These are phyloP conservation scores for Psilocybe cyanescens DNA, from an alignment of 768 basidiomycete genomes.

Conservation along the genomic window DNA sequence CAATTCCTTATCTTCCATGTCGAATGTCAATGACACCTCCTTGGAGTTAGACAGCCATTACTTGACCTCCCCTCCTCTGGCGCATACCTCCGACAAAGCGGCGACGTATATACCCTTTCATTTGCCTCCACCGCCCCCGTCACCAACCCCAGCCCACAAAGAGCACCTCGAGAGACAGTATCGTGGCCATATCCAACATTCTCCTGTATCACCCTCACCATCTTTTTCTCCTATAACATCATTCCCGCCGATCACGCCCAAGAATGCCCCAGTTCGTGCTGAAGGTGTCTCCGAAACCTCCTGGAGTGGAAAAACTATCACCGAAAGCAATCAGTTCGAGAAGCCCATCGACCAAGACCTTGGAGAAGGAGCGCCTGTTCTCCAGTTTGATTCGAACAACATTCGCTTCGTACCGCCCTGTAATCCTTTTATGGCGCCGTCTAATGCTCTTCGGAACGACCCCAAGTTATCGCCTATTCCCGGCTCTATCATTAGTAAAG, in stretches of 20 bases:
- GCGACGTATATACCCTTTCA: constrained; percentile 19
- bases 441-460: constrained; percentile 25
- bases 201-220: constrained; percentile 20
- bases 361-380: not conserved
- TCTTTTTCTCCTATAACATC: constrained; percentile 3
- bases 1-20: constrained; percentile 10
- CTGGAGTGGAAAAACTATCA: not conserved
- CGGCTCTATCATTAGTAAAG: constrained; percentile 17
- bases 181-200: constrained; percentile 6
- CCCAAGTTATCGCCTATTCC: constrained; percentile 28
- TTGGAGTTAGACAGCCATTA: constrained; percentile 15
- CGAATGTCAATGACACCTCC: constrained; percentile 6
- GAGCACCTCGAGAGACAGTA: constrained; percentile 13
- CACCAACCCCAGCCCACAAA: constrained; percentile 21
- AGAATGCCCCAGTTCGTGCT: not conserved
- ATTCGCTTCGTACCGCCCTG: constrained; percentile 23
- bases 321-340: not conserved
- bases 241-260: not conserved
- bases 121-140: constrained; percentile 22
- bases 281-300: not conserved
- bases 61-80: constrained; percentile 17
- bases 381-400: constrained; percentile 26
- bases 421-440: constrained; percentile 17
- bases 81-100: constrained; percentile 12
- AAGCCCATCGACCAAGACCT: not conserved